Base-by-base conservation (phyloP, 768 basidiomycete genomes). In the Boletus coccyginus region DNA sequence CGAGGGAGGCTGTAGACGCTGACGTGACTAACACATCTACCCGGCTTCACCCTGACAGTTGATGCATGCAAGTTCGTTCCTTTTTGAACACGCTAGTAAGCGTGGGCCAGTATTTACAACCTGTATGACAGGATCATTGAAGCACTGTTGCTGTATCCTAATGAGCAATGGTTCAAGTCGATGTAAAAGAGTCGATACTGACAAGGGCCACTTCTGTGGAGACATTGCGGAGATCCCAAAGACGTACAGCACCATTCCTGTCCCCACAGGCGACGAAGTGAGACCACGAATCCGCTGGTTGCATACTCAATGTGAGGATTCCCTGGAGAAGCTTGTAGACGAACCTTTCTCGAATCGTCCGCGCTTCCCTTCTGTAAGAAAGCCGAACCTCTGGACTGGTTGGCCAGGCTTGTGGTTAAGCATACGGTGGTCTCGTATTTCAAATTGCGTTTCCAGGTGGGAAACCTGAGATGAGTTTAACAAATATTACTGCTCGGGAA, bases 401-500 rank as follows among this genome's bases (percentile, higher is more conserved):
- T 59, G 55, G 27, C 59, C 61, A 14, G 76, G 21, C 21, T 21
- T 21, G 21, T 21, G 21, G 21, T 21, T 21, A 21, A 21, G 73
- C 36, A 69, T 53, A 17, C 81, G 74, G 57, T 75, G 71, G 57
- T 82, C 81, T 21, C 75, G 79, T n/a, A 81, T 50, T 61, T 83
- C 81, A 50, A 78, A 81, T 56, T 82, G 81, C 31, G 74, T 70
- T 59, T 83, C 81, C 21, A 78, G 69, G 61, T 82, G 78, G 7
- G 75, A 74, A 46, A 81, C 71, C 81, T 82, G 46, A 21, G 43
- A 41, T 13, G 29, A 14, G 21, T 9, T 62, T 39, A 55, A 29
- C 47, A 32, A 52, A 48, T 9, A 31, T 36, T 36, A 31, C 2
- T 13, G 10, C 41, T 35, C 9, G 55, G 46, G 35, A 40, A 52